A percentile compares a stretch with the other conserved stretches of the same genome.
Evolutionary conservation across 176 grass and related monocot genomes (phyloP).

Genomic region (Saccharum spontaneum): DNA sequence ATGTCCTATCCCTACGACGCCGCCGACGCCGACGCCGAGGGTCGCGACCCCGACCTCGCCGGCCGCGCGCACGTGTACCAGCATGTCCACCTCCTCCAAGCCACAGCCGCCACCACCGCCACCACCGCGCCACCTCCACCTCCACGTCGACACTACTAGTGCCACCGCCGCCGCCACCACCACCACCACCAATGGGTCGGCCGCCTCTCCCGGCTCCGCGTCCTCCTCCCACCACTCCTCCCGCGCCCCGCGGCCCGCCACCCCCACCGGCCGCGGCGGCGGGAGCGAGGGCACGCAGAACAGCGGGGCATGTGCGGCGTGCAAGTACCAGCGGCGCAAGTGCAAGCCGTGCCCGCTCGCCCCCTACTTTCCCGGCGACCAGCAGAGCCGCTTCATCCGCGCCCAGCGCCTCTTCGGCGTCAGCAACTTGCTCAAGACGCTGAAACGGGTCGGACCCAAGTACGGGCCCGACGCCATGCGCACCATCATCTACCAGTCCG

Average conservation of each 20-base stretch:
- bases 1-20: constrained; percentile 43
- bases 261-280: too few relatives aligned
- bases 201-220: neutral
- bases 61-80: neutral
- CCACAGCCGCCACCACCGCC: neutral
- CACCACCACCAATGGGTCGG: neutral
- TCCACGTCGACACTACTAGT: neutral
- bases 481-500: constrained; percentile 50
- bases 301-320: constrained; percentile 64
- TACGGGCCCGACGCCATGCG: constrained; percentile 44
- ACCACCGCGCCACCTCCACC: neutral
- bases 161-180: neutral
- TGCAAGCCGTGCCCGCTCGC: constrained; percentile 60
- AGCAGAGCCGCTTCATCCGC: constrained; percentile 58
- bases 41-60: constrained; percentile 34
- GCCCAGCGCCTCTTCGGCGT: constrained; percentile 68
- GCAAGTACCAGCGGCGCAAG: constrained; percentile 69
- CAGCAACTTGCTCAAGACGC: constrained; percentile 51
- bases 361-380: constrained; percentile 61
- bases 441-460: constrained; percentile 1
- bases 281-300: neutral
- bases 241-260: neutral
- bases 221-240: constrained; percentile 11
- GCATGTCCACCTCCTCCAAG: constrained; percentile 26
- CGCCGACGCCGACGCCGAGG: neutral